Conservation (phyloP, 2,329 filamentous ascomycete species). For the Colletotrichum tanaceti region DNA sequence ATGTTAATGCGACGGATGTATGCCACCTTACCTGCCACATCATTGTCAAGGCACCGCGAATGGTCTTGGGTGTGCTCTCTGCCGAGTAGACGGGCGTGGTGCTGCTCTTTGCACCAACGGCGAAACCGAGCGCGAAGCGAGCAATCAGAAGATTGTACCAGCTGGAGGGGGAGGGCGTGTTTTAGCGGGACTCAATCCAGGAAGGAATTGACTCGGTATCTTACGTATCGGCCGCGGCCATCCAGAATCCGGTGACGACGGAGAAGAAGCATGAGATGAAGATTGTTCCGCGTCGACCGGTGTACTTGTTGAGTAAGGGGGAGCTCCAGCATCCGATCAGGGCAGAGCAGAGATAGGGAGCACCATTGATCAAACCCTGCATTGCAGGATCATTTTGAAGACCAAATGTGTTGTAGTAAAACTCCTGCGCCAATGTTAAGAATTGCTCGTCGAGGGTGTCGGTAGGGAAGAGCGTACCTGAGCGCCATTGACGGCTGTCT, state of each 20-base stretch:
- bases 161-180: constrained; percentile 40
- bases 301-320: constrained; percentile 65
- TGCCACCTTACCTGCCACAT: constrained; percentile 48
- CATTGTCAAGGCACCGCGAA: constrained; percentile 54
- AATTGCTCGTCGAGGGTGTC: constrained; percentile 44
- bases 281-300: constrained; percentile 73
- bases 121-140: constrained; percentile 52
- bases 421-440: constrained; percentile 48
- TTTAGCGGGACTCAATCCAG: not conserved
- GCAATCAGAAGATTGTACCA: constrained; percentile 51
- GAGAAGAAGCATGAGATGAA: constrained; percentile 70
- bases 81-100: constrained; percentile 52
- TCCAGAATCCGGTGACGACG: constrained; percentile 62
- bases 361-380: constrained; percentile 66
- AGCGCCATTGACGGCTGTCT: constrained; percentile 73
- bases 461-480: constrained; percentile 61
- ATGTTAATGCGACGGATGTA: not conserved
- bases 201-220: constrained; percentile 48
- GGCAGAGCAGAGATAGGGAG: constrained; percentile 65
- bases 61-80: constrained; percentile 53
- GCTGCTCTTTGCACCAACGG: constrained; percentile 52
- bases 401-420: constrained; percentile 48
- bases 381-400: constrained; percentile 58
- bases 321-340: constrained; percentile 51
- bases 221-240: constrained; percentile 67